Percentiles rank a stretch among this genome's conserved stretches.
Evolutionary conservation across 2,329 filamentous ascomycete species (phyloP).

Genomic region (Ascochyta rabiei): DNA sequence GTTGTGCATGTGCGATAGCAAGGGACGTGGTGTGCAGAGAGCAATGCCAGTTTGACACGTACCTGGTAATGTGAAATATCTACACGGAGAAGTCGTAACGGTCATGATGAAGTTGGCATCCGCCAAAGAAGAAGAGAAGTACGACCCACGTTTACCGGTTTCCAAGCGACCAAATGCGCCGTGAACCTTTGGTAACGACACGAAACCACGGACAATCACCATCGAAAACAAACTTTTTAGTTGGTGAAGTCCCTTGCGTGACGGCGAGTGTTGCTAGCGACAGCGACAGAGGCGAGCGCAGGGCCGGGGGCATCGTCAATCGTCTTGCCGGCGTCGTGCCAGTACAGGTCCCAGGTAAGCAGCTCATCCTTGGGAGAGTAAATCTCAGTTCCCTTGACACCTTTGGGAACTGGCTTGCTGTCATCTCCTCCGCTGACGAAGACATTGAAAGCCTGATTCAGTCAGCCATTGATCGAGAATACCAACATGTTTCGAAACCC

Average conservation of each 20-base stretch:
- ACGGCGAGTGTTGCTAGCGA: constrained; percentile 18
- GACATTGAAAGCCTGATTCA: constrained; percentile 38
- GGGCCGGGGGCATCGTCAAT: constrained; percentile 32
- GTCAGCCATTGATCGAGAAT: no score
- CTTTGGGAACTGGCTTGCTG: constrained; percentile 29
- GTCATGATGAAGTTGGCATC: constrained; percentile 15
- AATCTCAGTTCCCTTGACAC: constrained; percentile 40
- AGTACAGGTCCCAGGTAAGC: constrained; percentile 39
- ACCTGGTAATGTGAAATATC: constrained; percentile 11
- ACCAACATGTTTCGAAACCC: no score
- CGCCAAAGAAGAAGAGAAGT: constrained; percentile 13
- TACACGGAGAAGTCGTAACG: constrained; percentile 10
- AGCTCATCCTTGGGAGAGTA: constrained; percentile 36
- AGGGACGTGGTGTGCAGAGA: not conserved
- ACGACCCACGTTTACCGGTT: not conserved
- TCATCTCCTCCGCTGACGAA: constrained; percentile 40
- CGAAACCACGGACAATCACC: not conserved
- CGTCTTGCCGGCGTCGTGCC: constrained; percentile 35
- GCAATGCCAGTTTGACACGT: constrained; percentile 3
- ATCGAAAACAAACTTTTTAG: constrained; percentile 11
- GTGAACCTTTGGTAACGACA: not conserved
- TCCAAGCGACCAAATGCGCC: constrained; percentile 7
- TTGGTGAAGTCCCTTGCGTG: constrained; percentile 38
- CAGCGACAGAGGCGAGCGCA: constrained; percentile 26
- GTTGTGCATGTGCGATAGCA: not conserved